Evolutionary conservation across 2,329 filamentous ascomycete genomes (phyloP).

Genomic region (Aspergillus brasiliensis): DNA sequence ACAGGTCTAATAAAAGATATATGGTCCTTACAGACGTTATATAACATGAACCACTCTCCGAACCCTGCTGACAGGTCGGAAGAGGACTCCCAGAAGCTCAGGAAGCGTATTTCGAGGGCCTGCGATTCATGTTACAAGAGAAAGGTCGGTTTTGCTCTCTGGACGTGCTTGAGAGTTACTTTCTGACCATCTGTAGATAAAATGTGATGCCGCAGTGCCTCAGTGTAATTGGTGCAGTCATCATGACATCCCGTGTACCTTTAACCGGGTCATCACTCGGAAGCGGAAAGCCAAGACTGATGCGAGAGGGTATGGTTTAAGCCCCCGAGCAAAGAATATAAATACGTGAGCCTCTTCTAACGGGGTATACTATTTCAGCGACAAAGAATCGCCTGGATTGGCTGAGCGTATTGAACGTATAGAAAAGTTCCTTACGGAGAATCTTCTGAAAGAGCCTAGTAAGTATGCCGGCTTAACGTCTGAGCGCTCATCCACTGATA

Average conservation of each 20-base stretch:
- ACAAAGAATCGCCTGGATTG: slow-evolving; percentile 31
- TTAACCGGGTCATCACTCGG: slow-evolving; percentile 36
- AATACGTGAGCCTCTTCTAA: not conserved
- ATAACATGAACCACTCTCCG: slow-evolving; percentile 21
- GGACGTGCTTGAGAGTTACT: not conserved
- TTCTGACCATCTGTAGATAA: slow-evolving; percentile 42
- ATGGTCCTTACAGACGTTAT: not conserved
- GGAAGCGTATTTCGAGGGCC: slow-evolving; percentile 39
- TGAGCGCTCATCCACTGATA: slow-evolving; percentile 1
- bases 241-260: slow-evolving; percentile 52
- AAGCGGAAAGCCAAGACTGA: slow-evolving; percentile 31
- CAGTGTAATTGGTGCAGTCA: slow-evolving; percentile 56
- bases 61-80: slow-evolving; percentile 21
- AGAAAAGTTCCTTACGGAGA: slow-evolving; percentile 40
- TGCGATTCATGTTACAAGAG: slow-evolving; percentile 55
- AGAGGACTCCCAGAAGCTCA: slow-evolving; percentile 19
- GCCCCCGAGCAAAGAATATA: not conserved
- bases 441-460: slow-evolving; percentile 30
- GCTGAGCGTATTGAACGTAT: slow-evolving; percentile 46
- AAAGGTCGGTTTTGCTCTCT: slow-evolving; percentile 41
- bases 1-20: not conserved
- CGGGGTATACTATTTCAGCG: slow-evolving; percentile 12
- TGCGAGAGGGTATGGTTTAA: slow-evolving; percentile 22
- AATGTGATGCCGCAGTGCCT: slow-evolving; percentile 50
- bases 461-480: not conserved